phyloP scores from a whole-genome alignment of 139 green algal species.

The Tetraselmis chui region DNA sequence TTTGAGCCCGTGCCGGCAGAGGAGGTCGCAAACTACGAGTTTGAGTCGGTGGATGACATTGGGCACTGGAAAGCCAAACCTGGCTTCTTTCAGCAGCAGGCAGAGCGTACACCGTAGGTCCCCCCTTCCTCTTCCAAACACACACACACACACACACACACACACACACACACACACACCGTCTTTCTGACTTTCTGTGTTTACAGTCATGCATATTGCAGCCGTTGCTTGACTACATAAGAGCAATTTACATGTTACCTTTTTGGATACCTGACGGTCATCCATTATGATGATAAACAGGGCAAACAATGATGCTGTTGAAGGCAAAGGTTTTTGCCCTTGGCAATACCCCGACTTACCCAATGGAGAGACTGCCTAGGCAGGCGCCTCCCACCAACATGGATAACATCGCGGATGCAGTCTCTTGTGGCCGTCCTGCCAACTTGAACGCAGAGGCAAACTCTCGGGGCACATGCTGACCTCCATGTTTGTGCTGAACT shows the following conservation, averaged over 20 bases:
- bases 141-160: too few species aligned
- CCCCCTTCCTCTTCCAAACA: background rate
- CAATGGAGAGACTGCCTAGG: background rate
- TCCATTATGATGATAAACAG: background rate
- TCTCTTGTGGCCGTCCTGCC: too few species aligned
- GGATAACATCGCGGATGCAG: too few species aligned
- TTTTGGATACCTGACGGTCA: constrained; percentile 26
- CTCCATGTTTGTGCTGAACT: too few species aligned
- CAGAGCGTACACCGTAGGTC: background rate
- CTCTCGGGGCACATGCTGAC: too few species aligned
- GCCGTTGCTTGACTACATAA: background rate
- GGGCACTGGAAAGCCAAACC: constrained; percentile 59
- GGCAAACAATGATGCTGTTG: constrained; percentile 27
- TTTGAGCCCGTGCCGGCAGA: constrained; percentile 43
- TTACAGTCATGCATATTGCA: background rate
- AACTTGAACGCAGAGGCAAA: too few species aligned
- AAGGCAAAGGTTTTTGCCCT: constrained; percentile 58
- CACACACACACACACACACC: too few species aligned
- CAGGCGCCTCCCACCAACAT: too few species aligned
- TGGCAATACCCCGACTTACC: constrained; percentile 65
- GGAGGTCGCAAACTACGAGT: constrained; percentile 31
- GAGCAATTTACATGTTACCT: constrained; percentile 28
- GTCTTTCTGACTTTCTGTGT: background rate
- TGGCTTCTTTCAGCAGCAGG: constrained; percentile 9
- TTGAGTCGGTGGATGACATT: constrained; percentile 51